Base-by-base conservation (phyloP, 2,329 filamentous ascomycete genomes). In the Calonectria hawksworthii region DNA sequence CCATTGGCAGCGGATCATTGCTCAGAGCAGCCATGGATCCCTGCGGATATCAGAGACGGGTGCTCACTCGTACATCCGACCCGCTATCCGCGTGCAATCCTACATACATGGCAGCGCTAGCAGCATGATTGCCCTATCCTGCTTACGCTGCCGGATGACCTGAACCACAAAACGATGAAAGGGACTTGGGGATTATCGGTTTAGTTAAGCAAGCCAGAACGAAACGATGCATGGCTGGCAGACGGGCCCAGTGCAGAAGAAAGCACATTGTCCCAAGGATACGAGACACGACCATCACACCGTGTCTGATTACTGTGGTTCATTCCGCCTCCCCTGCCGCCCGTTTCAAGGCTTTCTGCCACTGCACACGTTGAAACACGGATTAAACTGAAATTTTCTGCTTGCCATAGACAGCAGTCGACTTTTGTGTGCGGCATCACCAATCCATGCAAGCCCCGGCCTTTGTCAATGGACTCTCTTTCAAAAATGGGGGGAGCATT, bases 261-360 rank as follows among this genome's bases (percentile, higher is more conserved):
- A 75, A 41, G 52, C 64, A 23, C 32, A 51, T 47, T 52, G 30
- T 68, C 69, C 56, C 18, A 16, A 56, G 44, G 36, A 32, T 54
- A 66, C 74, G 65, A 74, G 72, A 74, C 65, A 75, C 59, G 13
- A 28, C 59, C 61, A 66, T 66, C 64, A 68, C 41, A 72, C 56
- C 26, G 9, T 72, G 75, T 65, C 66, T 75, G 59, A 70, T 72
- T 73, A 63, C 56, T 28, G 30, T 76, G 47, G 54, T 41, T 56
- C 14, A n/a, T 64, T 44, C 32, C 32, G 51, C 52, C 28, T 65
- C 47, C 65, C 52, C 26, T 59, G 68, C 75, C 67, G 67, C 68
- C 68, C 67, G 59, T 71, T 63, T 72, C 71, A 68, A 65, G 41
- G 54, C 65, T 47, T 41, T 52, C 44, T 61, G 65, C 36, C 34